Conservation (phyloP, 768 basidiomycete species). For the Crucibulum laeve region DNA sequence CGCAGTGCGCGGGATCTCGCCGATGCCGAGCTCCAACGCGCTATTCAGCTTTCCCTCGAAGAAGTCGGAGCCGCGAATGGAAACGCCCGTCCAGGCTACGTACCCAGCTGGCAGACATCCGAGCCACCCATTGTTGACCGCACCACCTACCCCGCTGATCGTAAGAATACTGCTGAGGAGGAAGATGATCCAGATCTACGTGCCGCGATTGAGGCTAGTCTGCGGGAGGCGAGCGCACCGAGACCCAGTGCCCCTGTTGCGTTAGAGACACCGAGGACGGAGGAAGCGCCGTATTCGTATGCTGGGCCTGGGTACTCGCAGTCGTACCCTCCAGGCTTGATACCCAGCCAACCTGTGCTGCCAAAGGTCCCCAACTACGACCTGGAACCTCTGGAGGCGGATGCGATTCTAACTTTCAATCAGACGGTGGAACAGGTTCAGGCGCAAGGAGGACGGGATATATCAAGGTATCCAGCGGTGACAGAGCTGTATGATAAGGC, state of each 20-base stretch:
- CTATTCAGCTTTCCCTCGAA: conserved; percentile 86
- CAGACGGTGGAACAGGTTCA: conserved; percentile 86
- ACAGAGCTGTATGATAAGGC: conserved; percentile 85
- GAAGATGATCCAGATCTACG: conserved; percentile 91
- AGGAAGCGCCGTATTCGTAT: conserved; percentile 32
- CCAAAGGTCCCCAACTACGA: conserved; percentile 74
- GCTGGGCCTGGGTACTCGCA: conserved; percentile 37
- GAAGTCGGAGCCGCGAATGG: conserved; percentile 57
- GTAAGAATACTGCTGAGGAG: conserved; percentile 33
- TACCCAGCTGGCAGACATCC: conserved; percentile 58
- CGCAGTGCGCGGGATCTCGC: conserved; percentile 56
- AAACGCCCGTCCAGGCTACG: conserved; percentile 58
- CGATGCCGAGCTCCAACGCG: conserved; percentile 89
- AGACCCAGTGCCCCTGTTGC: conserved; percentile 74
- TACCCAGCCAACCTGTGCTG: conserved; percentile 33
- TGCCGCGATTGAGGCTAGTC: conserved; percentile 92
- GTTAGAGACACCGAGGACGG: conserved; percentile 45
- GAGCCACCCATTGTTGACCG: conserved; percentile 71
- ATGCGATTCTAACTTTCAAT: conserved; percentile 85
- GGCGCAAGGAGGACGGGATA: conserved; percentile 70
- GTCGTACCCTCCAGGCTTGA: conserved; percentile 30
- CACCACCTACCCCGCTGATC: conserved; percentile 35
- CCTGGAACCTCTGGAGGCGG: conserved; percentile 74
- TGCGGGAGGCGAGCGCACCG: conserved; percentile 79
- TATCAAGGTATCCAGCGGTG: conserved; percentile 79